Evolutionary conservation across 192 early-diverging fungal genomes (phyloP).

Genomic region (Dissophora ornata): DNA sequence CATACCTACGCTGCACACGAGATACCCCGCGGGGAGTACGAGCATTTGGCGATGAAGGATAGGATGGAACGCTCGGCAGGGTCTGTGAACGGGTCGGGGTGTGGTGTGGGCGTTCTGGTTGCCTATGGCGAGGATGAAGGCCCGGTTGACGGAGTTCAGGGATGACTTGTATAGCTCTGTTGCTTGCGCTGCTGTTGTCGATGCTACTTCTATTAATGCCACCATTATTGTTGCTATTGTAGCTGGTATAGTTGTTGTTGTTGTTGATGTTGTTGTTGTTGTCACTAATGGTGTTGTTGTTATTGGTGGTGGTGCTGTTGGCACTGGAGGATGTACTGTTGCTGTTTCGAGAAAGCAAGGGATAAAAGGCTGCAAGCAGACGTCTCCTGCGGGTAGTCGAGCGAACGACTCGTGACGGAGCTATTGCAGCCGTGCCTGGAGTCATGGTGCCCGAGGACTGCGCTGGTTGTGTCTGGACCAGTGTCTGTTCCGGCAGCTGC

Average conservation of each 20-base stretch:
- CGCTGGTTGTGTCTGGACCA: neutral
- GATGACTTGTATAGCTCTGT: neutral
- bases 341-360: constrained; percentile 32
- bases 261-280: neutral
- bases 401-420: constrained; percentile 9
- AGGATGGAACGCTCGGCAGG: neutral
- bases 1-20: constrained; percentile 20
- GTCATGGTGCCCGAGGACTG: neutral
- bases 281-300: neutral
- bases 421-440: neutral
- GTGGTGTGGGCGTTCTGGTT: constrained; percentile 4
- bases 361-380: constrained; percentile 23
- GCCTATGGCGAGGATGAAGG: neutral
- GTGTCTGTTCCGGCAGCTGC: too few species aligned
- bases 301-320: neutral
- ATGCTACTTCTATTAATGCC: neutral
- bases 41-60: neutral
- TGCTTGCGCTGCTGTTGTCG: neutral
- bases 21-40: constrained; percentile 22
- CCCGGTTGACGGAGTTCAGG: constrained; percentile 2
- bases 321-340: neutral
- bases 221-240: neutral
- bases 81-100: constrained; percentile 1
- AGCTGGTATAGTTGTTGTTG: neutral
- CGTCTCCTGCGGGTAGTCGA: constrained; percentile 29